Evolutionary conservation across 495 filamentous ascomycete genomes (phyloP).

Genomic region (Ascobolus immersus): DNA sequence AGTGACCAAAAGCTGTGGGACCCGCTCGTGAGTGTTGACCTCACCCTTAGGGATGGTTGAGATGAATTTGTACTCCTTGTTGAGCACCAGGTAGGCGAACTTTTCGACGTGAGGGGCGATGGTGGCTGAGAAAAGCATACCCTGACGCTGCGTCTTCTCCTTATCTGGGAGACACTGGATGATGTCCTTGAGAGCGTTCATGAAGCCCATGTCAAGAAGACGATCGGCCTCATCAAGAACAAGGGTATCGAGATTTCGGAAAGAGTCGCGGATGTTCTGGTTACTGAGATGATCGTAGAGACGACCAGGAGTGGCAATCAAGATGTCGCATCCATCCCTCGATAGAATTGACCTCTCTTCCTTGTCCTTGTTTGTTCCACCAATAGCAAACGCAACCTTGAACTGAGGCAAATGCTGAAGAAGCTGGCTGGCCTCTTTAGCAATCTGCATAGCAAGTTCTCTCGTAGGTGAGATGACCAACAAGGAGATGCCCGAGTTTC

Average conservation of each 20-base stretch:
- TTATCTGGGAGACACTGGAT: conserved; percentile 36
- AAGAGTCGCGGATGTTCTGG: conserved; percentile 31
- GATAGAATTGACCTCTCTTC: conserved; percentile 37
- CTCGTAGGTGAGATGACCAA: conserved; percentile 85
- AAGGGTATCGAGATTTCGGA: conserved; percentile 48
- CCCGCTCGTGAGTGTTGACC: conserved; percentile 51
- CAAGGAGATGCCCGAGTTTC: conserved; percentile 41
- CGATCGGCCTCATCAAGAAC: conserved; percentile 91
- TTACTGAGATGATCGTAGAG: conserved; percentile 65
- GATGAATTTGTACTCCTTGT: conserved; percentile 53
- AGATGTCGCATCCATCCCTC: conserved; percentile 54
- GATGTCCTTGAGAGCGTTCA: conserved; percentile 47
- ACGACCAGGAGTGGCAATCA: conserved; percentile 79
- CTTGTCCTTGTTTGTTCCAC: conserved; percentile 47
- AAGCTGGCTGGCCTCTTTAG: conserved; percentile 52
- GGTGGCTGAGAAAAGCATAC: conserved; percentile 86
- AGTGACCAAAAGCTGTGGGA: conserved; percentile 50
- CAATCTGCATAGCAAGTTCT: conserved; percentile 88
- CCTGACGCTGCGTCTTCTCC: conserved; percentile 36
- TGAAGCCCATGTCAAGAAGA: conserved; percentile 72
- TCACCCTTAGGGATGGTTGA: conserved; percentile 63
- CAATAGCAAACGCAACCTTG: conserved; percentile 63
- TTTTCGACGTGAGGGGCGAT: conserved; percentile 58
- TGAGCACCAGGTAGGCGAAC: conserved; percentile 46
- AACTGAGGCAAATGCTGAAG: conserved; percentile 40